Conservation (phyloP, 2,329 filamentous ascomycete genomes). For the Phialophora tarda region DNA sequence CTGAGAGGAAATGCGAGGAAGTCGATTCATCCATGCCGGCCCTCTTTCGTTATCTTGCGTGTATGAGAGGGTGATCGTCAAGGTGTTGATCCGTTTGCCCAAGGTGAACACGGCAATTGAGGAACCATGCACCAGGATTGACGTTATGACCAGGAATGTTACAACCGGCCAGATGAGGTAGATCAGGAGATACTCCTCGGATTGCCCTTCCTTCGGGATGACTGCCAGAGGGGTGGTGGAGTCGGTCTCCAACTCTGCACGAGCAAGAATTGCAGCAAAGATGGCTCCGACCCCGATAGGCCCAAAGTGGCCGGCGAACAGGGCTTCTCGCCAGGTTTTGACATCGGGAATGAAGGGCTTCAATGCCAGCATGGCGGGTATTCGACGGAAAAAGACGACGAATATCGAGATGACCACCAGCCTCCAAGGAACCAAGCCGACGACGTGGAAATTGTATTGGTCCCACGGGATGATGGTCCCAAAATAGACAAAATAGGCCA, state of each 20-base stretch:
- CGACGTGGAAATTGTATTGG: constrained; percentile 75
- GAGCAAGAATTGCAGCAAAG: constrained; percentile 89
- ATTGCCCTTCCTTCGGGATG: constrained; percentile 51
- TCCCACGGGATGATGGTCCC: constrained; percentile 97
- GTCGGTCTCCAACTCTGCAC: constrained; percentile 84
- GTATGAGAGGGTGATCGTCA: constrained; percentile 95
- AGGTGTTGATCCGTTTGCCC: constrained; percentile 96
- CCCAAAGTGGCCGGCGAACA: constrained; percentile 97
- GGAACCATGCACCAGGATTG: constrained; percentile 95
- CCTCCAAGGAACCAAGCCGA: constrained; percentile 84
- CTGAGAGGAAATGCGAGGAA: constrained; percentile 82
- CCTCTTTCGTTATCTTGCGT: constrained; percentile 87
- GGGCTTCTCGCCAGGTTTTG: constrained; percentile 95
- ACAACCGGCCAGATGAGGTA: constrained; percentile 94
- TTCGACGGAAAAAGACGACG: constrained; percentile 92
- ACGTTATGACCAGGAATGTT: constrained; percentile 90
- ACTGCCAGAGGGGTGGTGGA: constrained; percentile 76
- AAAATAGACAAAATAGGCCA: constrained; percentile 97
- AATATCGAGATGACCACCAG: constrained; percentile 92
- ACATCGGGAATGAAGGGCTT: constrained; percentile 96
- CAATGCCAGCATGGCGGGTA: constrained; percentile 88
- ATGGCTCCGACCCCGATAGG: constrained; percentile 97
- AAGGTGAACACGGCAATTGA: constrained; percentile 97
- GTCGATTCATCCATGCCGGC: constrained; percentile 90
- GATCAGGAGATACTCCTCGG: constrained; percentile 72